Conservation (phyloP, 768 basidiomycete genomes). For the Pleurotus tuoliensis region DNA sequence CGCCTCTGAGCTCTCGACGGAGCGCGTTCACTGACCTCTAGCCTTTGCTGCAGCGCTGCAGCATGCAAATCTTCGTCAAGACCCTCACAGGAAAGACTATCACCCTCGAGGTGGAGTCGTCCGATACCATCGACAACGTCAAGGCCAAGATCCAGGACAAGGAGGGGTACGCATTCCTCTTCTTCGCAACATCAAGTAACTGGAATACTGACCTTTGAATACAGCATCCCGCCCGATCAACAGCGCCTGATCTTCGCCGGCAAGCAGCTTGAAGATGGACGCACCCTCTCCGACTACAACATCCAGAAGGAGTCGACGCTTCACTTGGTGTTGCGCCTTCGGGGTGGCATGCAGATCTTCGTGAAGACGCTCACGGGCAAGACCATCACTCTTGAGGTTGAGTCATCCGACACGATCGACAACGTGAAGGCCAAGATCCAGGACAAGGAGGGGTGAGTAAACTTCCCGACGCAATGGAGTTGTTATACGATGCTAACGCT, state of each 20-base stretch:
- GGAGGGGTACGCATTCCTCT: conserved; percentile 31
- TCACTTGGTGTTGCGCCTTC: conserved; percentile 28
- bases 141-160: conserved; percentile 82
- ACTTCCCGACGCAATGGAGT: no score
- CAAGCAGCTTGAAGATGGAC: conserved; percentile 75
- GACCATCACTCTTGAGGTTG: conserved; percentile 74
- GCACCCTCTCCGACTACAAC: conserved; percentile 65
- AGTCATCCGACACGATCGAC: conserved; percentile 72
- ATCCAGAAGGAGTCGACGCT: conserved; percentile 75
- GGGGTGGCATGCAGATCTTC: conserved; percentile 48
- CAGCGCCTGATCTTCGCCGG: conserved; percentile 76
- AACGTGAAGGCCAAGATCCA: conserved; percentile 74
- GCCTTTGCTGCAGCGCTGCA: conserved; percentile 84
- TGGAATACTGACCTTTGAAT: no score
- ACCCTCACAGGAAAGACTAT: conserved; percentile 89
- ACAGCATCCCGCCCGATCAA: conserved; percentile 56
- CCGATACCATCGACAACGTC: conserved; percentile 90
- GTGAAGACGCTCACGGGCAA: conserved; percentile 64
- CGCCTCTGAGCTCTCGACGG: no score
- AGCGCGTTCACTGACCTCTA: no score
- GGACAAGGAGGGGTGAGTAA: conserved; percentile 63
- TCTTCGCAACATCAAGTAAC: no score
- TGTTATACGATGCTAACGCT: no score
- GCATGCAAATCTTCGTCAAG: conserved; percentile 91
- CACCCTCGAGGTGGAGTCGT: conserved; percentile 90